These are phyloP conservation scores for Penicillium mononematosum DNA, from an alignment of 495 filamentous ascomycete genomes.

Conservation along the genomic window DNA sequence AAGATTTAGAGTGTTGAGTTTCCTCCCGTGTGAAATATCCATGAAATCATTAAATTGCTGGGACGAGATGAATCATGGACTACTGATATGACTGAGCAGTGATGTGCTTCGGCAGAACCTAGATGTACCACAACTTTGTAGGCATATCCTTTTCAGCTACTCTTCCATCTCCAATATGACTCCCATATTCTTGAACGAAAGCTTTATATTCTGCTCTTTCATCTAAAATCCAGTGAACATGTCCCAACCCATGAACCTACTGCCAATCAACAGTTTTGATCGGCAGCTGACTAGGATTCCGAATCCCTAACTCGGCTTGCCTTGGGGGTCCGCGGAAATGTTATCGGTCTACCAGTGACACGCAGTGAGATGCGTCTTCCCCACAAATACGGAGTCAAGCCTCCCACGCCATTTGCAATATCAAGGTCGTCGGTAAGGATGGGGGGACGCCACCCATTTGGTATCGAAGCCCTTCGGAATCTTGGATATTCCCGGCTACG, in stretches of 20 bases:
- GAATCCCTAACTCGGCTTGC: constrained; percentile 3
- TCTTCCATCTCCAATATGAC: neutral
- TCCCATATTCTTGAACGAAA: neutral
- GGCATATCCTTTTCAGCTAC: neutral
- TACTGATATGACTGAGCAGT: neutral
- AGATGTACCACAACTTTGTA: neutral
- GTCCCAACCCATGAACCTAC: neutral
- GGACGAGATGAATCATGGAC: neutral
- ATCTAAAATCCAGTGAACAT: neutral
- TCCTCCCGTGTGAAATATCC: neutral
- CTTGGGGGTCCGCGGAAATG: neutral
- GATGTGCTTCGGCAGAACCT: neutral
- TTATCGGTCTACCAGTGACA: neutral
- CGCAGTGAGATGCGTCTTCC: constrained; percentile 3
- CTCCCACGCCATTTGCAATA: constrained; percentile 1
- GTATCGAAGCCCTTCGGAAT: neutral
- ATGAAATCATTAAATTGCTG: neutral
- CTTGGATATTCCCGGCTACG: neutral
- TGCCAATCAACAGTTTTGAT: neutral
- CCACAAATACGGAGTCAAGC: neutral
- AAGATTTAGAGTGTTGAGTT: constrained; percentile 22
- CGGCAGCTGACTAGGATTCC: neutral
- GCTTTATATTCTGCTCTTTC: neutral
- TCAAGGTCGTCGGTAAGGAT: constrained; percentile 11
- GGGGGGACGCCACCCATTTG: neutral